These are phyloP conservation scores for Huntiella decipiens DNA, from an alignment of 2,329 filamentous ascomycete species.

Conservation along the genomic window DNA sequence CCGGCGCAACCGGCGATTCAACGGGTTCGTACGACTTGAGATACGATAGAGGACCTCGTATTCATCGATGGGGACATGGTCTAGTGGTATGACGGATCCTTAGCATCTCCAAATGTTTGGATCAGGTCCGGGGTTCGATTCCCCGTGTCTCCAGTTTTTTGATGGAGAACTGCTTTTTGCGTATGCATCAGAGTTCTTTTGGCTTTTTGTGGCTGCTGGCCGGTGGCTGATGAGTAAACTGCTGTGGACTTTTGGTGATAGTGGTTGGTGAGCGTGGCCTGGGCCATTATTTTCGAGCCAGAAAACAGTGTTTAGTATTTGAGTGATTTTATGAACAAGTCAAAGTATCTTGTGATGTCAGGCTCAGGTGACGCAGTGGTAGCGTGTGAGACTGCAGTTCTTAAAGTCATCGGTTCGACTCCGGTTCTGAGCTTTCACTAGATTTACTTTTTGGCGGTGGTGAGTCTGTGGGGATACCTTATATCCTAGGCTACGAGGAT, in stretches of 20 bases:
- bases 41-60: neutral
- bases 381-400: conserved; percentile 11
- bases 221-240: too few species aligned
- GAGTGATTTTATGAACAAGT: too few species aligned
- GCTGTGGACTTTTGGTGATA: too few species aligned
- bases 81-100: conserved; percentile 12
- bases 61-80: conserved; percentile 8
- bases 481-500: neutral
- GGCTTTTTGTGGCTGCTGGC: too few species aligned
- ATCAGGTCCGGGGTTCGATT: conserved; percentile 12
- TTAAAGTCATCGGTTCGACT: conserved; percentile 12
- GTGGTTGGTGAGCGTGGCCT: too few species aligned
- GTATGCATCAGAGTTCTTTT: too few species aligned
- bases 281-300: too few species aligned
- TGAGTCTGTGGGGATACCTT: too few species aligned
- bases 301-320: too few species aligned
- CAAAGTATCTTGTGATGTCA: neutral
- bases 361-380: conserved; percentile 11
- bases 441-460: neutral
- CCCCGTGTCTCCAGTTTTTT: conserved; percentile 9
- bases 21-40: neutral
- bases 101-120: conserved; percentile 8
- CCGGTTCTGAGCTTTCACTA: conserved; percentile 10
- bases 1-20: too few species aligned
- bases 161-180: neutral